A percentile compares a stretch with the other conserved stretches of the same genome.
These are phyloP conservation scores for Solanum phureja DNA, from an alignment of 257 asterid genomes.

Conservation along the genomic window DNA sequence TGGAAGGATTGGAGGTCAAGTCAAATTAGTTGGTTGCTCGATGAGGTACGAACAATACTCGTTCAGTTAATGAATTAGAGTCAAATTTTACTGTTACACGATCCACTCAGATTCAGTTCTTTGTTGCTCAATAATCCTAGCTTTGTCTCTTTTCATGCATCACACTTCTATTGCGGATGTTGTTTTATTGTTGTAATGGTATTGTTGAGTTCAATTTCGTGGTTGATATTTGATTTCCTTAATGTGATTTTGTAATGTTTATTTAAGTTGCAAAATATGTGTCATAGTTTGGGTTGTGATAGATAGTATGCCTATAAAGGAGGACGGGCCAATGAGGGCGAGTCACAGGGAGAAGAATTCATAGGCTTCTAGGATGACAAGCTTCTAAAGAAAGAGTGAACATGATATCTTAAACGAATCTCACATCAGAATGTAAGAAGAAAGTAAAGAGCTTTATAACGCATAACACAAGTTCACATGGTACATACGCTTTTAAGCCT, in stretches of 20 bases:
- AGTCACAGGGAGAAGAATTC: not conserved
- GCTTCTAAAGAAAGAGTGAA: not conserved
- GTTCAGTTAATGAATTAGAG: not conserved
- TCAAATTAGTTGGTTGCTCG: not conserved
- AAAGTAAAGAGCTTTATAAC: no score
- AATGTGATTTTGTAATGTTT: not conserved
- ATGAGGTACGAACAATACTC: not conserved
- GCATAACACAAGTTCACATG: not conserved
- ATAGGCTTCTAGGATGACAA: not conserved
- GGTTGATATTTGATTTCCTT: not conserved
- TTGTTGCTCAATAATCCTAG: not conserved
- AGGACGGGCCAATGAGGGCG: rapidly evolving
- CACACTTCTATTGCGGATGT: not conserved
- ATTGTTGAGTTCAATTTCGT: not conserved
- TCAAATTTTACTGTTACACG: not conserved
- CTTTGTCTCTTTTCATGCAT: not conserved
- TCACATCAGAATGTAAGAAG: not conserved
- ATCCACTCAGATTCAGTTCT: not conserved
- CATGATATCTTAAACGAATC: not conserved
- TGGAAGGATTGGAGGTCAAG: not conserved
- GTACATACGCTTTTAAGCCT: rapidly evolving
- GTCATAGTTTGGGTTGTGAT: not conserved
- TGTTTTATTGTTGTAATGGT: not conserved
- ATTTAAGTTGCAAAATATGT: not conserved
- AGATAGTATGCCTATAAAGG: not conserved